Base-by-base conservation (phyloP, 2,329 filamentous ascomycete species). In the Bipolaris bicolor region DNA sequence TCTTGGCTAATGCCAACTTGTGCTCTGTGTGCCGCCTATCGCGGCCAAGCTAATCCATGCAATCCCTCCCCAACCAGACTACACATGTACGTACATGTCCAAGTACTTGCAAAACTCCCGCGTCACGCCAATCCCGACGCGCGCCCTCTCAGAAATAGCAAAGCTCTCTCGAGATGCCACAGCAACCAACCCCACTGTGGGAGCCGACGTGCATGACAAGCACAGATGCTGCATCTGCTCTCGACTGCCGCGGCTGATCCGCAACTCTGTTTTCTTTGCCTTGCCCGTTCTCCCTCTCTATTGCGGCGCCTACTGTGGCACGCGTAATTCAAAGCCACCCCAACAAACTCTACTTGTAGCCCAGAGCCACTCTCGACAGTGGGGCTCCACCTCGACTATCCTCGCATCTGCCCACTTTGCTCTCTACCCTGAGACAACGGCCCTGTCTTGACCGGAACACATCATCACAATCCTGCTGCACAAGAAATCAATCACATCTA, bases 231-330 rank as follows among this genome's bases (percentile, higher is more conserved):
- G 55, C 57, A 57, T 63, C 54, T 56, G 57, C 26, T 18, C 36
- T 64, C 63, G 50, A 61, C 59, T 58, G 62, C 65, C 64, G 49
- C 52, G 60, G 62, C 61, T 66, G 67, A 71, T 71, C 67, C 47
- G 26, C 26, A 29, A 29, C 26, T 29, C 26, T 10, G 26, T 29
- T 29, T 29, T 29, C 7, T 29, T 29, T 29, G 7, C 9, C 26
- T 29, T 10, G 2, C 26, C 26, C 26, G 24, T 39, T n/a, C n/a
- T 39, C 36, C 34, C 43, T 67, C 59, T 49, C 46, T 50, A 57
- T 49, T 56, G 61, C 59, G 55, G 61, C 64, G 61, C 66, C 59
- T 67, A 64, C 61, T 58, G 56, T 63, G 49, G 61, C 62, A 62
- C 63, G 62, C 62, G 60, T 65, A 57, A 56, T 49, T 56, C 52